These are phyloP conservation scores for Marasmius tenuissimus DNA, from an alignment of 1,284 basidiomycete species.

Conservation along the genomic window DNA sequence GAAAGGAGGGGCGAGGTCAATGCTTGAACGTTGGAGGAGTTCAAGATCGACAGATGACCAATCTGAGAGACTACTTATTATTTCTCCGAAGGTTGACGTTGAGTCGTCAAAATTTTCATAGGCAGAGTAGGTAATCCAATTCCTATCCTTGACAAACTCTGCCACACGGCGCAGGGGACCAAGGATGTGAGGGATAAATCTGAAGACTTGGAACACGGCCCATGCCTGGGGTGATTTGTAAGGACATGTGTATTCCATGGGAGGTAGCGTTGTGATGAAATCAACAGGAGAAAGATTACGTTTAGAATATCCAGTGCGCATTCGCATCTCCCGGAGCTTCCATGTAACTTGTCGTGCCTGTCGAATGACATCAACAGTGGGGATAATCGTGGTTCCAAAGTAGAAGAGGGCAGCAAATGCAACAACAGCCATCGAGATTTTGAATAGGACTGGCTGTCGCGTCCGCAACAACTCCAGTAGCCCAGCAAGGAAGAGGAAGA, in stretches of 20 bases:
- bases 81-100: too few relatives aligned
- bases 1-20: neutral
- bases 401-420: neutral
- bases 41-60: neutral
- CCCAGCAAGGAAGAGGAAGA: constrained; percentile 4
- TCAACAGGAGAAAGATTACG: neutral
- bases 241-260: neutral
- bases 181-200: neutral
- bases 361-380: neutral
- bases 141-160: too few relatives aligned
- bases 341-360: neutral
- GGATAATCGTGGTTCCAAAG: neutral
- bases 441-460: neutral
- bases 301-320: too few relatives aligned
- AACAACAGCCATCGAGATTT: neutral
- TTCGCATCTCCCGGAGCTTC: neutral
- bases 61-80: neutral
- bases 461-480: constrained; percentile 2
- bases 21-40: neutral
- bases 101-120: too few relatives aligned
- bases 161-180: too few relatives aligned
- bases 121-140: too few relatives aligned
- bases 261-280: neutral
- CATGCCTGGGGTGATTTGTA: neutral
- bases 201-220: neutral